phyloP scores from a whole-genome alignment of 768 basidiomycete species.

The Xerocomellus amylosporus region DNA sequence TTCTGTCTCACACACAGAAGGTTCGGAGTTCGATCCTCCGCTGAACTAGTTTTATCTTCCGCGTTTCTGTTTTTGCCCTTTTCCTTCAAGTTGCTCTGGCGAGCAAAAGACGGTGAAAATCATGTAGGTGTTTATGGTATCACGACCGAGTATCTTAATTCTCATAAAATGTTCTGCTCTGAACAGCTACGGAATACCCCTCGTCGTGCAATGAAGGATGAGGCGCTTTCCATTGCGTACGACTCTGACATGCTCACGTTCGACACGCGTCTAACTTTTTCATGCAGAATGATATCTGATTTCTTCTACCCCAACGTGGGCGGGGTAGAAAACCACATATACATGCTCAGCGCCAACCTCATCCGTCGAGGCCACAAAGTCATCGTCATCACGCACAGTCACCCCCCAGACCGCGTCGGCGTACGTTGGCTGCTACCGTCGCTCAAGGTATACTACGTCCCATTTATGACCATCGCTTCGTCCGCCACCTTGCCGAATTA shows the following conservation, averaged over 20 bases:
- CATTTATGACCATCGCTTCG: conserved; percentile 83
- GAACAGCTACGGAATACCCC: neutral
- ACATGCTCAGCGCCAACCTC: conserved; percentile 83
- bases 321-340: conserved; percentile 96
- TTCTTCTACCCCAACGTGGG: conserved; percentile 95
- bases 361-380: conserved; percentile 87
- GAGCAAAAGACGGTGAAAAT: neutral
- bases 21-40: conserved; percentile 38
- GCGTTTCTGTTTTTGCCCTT: neutral
- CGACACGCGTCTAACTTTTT: neutral
- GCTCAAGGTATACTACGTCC: conserved; percentile 93
- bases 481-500: conserved; percentile 95
- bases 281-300: conserved; percentile 84
- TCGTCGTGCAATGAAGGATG: conserved; percentile 25
- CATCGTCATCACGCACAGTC: conserved; percentile 91
- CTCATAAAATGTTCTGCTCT: neutral
- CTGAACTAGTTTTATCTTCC: conserved; percentile 29
- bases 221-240: conserved; percentile 30
- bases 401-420: conserved; percentile 81
- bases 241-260: neutral
- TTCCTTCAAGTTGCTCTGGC: neutral
- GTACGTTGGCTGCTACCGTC: conserved; percentile 84
- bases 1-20: conserved; percentile 40
- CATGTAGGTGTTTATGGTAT: neutral
- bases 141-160: neutral